phyloP scores from a whole-genome alignment of 2,329 filamentous ascomycete genomes.

The Gremmenia infestans region DNA sequence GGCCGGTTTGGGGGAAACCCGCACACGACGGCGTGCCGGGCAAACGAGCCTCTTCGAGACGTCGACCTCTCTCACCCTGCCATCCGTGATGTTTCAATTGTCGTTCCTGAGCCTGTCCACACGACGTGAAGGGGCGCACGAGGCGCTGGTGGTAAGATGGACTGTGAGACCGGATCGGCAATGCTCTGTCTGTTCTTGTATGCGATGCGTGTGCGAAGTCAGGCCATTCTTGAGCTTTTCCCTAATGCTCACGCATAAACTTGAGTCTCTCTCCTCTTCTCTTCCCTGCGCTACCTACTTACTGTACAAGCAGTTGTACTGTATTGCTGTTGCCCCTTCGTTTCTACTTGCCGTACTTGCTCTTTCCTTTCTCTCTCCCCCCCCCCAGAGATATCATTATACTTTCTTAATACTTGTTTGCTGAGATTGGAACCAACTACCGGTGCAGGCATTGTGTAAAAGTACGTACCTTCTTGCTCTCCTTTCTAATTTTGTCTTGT shows the following conservation, averaged over 20 bases:
- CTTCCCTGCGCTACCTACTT: constrained; percentile 2
- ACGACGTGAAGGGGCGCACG: constrained; percentile 4
- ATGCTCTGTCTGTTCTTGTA: constrained; percentile 14
- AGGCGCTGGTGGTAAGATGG: constrained; percentile 7
- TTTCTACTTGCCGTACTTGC: constrained; percentile 1
- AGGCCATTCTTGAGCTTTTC: constrained; percentile 11
- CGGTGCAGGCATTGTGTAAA: constrained; percentile 33
- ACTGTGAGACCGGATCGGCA: constrained; percentile 21
- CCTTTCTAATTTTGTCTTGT: constrained; percentile 10
- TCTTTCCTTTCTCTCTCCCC: not conserved
- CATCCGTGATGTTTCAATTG: not conserved
- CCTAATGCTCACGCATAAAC: constrained; percentile 13
- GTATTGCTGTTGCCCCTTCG: not conserved
- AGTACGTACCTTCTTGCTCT: constrained; percentile 18
- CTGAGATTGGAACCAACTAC: constrained; percentile 26
- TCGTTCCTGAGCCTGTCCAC: not conserved
- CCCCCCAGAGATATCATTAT: constrained; percentile 3
- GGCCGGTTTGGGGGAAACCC: not conserved
- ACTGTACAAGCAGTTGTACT: not conserved
- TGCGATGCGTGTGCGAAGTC: constrained; percentile 1
- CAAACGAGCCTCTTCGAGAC: constrained; percentile 11
- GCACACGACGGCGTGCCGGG: not conserved
- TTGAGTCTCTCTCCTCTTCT: constrained; percentile 4
- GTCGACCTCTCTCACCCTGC: constrained; percentile 1
- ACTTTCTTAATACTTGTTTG: constrained; percentile 18